Evolutionary conservation across 2,329 filamentous ascomycete genomes (phyloP), one percentile per base, ranked within the genome.

Genomic region (Orbilia brochopaga): DNA sequence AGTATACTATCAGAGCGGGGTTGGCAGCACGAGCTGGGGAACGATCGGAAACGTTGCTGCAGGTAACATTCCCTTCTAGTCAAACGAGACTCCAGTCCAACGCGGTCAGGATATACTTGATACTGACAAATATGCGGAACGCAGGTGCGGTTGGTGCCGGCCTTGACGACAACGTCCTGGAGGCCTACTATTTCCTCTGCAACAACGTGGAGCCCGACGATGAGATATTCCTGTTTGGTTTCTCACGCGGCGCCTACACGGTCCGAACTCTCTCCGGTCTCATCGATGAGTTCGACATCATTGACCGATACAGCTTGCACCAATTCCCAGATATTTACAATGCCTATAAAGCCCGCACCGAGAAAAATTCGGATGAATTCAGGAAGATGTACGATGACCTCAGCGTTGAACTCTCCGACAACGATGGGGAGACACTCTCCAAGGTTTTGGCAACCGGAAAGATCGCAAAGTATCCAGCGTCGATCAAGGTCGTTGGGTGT

Each of bases 161-260:
- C 17, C 67, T 77, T n/a, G 62, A 65, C 23, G 76, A 77, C 62
- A 76, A 88, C 62, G 83, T 88, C 59, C 83, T 85, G 8, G 86
- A 87, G 77, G 84, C 85, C 0, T 88, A 88, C 76, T 81, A 83
- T 7, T 88, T 87, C 76, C 79, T 88, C 1, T 86, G 85, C 64
- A 83, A 84, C 75, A 88, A 88, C 78, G 87, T 87, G 74, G 81
- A 82, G 59, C 81, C 83, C 57, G 84, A 84, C 3, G 85, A 87
- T 73, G 82, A 86, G 74, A 85, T 86, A 54, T 78, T 85, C 51
- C 55, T 72, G 13, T 72, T 72, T 44, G 67, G 67, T 11, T 72
- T 72, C 21, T 62, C 62, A 15, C 67, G 67, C 13, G 67, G 67
- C 6, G 67, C 67, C 8, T 72, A 65, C 35, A 72, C 67, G 4